These are phyloP conservation scores for Chenopodium album DNA, from an alignment of 148 eudicot genomes.

Conservation along the genomic window DNA sequence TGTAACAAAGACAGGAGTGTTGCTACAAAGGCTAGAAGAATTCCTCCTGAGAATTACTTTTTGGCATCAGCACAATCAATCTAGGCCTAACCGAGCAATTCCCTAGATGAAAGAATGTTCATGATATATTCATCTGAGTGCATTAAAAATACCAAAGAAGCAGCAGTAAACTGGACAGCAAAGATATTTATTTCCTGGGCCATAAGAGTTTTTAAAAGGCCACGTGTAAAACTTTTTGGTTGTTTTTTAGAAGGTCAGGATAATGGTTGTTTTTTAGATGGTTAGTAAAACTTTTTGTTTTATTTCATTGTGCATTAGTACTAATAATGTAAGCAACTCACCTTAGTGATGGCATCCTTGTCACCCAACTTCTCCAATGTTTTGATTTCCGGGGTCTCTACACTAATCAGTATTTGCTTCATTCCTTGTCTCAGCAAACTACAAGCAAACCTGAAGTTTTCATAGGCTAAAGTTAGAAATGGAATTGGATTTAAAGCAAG, in stretches of 20 bases:
- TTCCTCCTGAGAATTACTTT: no score
- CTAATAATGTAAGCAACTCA: constrained; percentile 11
- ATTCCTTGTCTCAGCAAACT: constrained; percentile 96
- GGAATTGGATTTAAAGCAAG: not conserved
- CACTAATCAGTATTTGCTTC: constrained; percentile 71
- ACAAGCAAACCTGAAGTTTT: constrained; percentile 68
- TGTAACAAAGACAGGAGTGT: no score
- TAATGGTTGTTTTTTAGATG: not conserved
- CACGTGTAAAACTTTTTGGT: no score
- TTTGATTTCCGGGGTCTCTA: constrained; percentile 72
- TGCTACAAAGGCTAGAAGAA: no score
- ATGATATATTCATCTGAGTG: no score
- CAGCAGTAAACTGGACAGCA: no score
- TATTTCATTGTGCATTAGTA: not conserved
- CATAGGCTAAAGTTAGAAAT: constrained; percentile 24
- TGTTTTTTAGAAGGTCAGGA: not conserved
- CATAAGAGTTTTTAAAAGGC: no score
- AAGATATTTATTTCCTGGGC: no score
- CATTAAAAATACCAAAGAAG: no score
- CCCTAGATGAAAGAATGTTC: no score
- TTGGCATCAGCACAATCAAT: no score
- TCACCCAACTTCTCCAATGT: constrained; percentile 68
- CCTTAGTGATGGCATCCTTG: constrained; percentile 62
- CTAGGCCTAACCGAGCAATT: no score
- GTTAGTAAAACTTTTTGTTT: not conserved